Conservation (phyloP, 768 basidiomycete species). For the Sporobolomyces pararoseus region DNA sequence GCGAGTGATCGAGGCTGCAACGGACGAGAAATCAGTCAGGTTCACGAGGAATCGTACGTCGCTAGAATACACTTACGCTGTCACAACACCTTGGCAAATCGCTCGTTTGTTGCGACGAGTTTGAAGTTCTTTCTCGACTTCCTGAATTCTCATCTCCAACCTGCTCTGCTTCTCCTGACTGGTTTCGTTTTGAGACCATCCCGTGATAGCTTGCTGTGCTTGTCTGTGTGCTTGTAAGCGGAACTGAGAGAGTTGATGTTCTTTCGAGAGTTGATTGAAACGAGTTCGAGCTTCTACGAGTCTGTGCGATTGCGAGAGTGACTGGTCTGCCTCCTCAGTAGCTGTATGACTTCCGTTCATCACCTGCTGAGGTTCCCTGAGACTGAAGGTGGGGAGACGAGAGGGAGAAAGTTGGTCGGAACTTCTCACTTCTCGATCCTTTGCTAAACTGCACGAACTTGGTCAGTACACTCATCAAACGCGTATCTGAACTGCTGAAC, state of each 20-base stretch:
- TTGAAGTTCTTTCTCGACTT: not conserved
- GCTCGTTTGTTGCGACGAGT: not conserved
- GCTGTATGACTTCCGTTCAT: too few relatives aligned
- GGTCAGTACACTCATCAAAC: too few relatives aligned
- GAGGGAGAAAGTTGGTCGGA: not conserved
- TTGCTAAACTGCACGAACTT: too few relatives aligned
- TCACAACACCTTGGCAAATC: too few relatives aligned
- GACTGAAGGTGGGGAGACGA: too few relatives aligned
- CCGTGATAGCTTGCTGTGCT: not conserved
- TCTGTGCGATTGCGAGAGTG: not conserved
- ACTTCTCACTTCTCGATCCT: too few relatives aligned
- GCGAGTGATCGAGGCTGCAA: constrained; percentile 8
- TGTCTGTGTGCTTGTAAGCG: not conserved
- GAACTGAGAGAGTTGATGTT: not conserved
- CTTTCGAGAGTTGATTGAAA: not conserved
- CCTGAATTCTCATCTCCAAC: not conserved
- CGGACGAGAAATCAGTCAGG: not conserved
- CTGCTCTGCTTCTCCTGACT: not conserved
- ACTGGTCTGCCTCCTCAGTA: not conserved
- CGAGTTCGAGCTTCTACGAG: not conserved
- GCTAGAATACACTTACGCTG: too few relatives aligned
- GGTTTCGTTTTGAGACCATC: not conserved
- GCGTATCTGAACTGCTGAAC: too few relatives aligned
- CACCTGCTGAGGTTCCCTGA: too few relatives aligned
- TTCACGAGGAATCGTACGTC: not conserved